Conservation (phyloP, 1,284 basidiomycete genomes). For the Exobasidium cylindrosporum region DNA sequence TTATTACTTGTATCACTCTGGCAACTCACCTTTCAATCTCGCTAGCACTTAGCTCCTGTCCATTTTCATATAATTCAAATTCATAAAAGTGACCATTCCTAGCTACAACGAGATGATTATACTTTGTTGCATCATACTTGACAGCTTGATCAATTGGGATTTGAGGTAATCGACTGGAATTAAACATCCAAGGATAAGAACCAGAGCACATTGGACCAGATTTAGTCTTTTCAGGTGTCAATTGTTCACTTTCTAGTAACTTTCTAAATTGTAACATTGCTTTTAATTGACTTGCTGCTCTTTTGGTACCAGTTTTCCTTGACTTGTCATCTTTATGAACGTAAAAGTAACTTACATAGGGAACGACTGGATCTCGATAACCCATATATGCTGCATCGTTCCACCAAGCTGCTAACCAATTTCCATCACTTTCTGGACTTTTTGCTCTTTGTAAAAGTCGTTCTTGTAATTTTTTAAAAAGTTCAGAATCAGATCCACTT, state of each 20-base stretch:
- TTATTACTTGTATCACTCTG: conserved; percentile 59
- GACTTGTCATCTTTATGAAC: conserved; percentile 68
- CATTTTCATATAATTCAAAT: conserved; percentile 60
- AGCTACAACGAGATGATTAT: conserved; percentile 86
- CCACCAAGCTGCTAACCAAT: conserved; percentile 97
- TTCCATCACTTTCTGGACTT: conserved; percentile 57
- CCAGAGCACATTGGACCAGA: conserved; percentile 82
- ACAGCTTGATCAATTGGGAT: conserved; percentile 77
- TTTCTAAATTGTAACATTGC: conserved; percentile 50
- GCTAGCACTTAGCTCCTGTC: conserved; percentile 67
- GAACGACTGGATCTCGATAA: conserved; percentile 78
- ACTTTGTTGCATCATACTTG: conserved; percentile 71
- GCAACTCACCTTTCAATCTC: conserved; percentile 76
- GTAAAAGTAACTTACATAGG: conserved; percentile 94
- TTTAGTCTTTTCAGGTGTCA: conserved; percentile 86
- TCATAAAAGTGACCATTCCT: conserved; percentile 91
- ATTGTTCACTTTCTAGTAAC: conserved; percentile 61
- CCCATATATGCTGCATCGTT: conserved; percentile 73
- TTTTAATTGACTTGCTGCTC: conserved; percentile 50
- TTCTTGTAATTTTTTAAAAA: conserved; percentile 73
- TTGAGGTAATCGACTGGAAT: conserved; percentile 78
- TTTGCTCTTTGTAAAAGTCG: conserved; percentile 72
- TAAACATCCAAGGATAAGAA: conserved; percentile 98
- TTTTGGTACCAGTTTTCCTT: conserved; percentile 34
- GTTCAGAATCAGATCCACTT: conserved; percentile 69